Conservation (phyloP, 805 yeast genomes). For the Yamadazyma kitorensis region DNA sequence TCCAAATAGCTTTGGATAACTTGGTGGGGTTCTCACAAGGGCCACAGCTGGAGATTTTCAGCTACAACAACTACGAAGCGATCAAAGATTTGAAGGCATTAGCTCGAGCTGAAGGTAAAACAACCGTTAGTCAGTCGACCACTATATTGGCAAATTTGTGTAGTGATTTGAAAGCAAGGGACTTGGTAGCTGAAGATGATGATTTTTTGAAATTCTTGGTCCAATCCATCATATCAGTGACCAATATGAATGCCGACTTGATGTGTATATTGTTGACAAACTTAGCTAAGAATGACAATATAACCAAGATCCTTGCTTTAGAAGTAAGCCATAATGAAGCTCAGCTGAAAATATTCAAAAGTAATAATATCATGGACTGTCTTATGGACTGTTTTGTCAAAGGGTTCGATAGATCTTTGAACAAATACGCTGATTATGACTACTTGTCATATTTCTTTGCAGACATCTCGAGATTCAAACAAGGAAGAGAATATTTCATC, state of each 20-base stretch:
- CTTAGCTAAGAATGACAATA: constrained; percentile 72
- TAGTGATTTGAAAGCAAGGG: constrained; percentile 64
- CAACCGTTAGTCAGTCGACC: constrained; percentile 61
- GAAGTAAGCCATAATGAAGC: constrained; percentile 33
- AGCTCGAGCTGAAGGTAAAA: constrained; percentile 48
- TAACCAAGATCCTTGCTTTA: constrained; percentile 49
- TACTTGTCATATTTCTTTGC: constrained; percentile 87
- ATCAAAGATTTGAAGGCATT: constrained; percentile 67
- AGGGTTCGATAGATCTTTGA: constrained; percentile 70
- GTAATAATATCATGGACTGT: constrained; percentile 65
- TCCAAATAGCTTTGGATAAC: constrained; percentile 81
- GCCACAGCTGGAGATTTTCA: constrained; percentile 61
- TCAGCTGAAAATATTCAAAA: constrained; percentile 47
- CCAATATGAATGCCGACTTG: constrained; percentile 71
- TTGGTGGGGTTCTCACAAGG: constrained; percentile 80
- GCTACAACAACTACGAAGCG: constrained; percentile 66
- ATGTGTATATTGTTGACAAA: constrained; percentile 83
- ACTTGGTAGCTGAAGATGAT: constrained; percentile 61
- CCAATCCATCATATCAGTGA: constrained; percentile 48
- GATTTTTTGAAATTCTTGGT: constrained; percentile 50
- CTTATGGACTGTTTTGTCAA: constrained; percentile 87
- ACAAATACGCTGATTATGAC: constrained; percentile 72
- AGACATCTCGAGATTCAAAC: constrained; percentile 73
- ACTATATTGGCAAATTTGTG: constrained; percentile 83
- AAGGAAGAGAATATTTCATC: constrained; percentile 76